These are phyloP conservation scores for Peronospora belbahrii DNA, from an alignment of 352 stramenopile species.

Conservation along the genomic window DNA sequence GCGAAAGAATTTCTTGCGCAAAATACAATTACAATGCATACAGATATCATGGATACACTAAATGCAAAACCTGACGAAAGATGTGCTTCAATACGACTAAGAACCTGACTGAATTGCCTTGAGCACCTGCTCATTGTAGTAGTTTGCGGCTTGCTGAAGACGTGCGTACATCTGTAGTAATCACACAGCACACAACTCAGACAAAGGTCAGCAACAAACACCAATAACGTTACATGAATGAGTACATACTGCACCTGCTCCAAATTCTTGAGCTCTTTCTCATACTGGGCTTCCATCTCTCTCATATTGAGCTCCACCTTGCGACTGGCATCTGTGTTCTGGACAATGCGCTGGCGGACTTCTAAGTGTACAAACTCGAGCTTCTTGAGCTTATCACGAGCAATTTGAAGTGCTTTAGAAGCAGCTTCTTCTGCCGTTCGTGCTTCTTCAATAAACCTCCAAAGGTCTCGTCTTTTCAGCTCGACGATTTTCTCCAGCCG, in stretches of 20 bases:
- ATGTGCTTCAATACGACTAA: slow-evolving; percentile 3
- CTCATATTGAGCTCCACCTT: slow-evolving; percentile 61
- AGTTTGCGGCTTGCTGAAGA: slow-evolving; percentile 48
- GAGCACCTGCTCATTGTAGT: slow-evolving; percentile 63
- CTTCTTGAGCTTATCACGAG: slow-evolving; percentile 48
- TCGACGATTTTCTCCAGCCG: slow-evolving; percentile 60
- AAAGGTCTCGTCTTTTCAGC: slow-evolving; percentile 63
- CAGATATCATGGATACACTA: too few species aligned
- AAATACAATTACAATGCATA: too few species aligned
- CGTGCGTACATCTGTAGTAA: slow-evolving; percentile 54
- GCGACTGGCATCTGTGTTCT: slow-evolving; percentile 40
- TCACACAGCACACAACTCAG: too few species aligned
- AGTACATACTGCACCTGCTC: slow-evolving; percentile 37
- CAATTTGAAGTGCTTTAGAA: slow-evolving; percentile 41
- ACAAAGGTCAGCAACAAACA: slow-evolving; percentile 4
- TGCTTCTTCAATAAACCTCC: slow-evolving; percentile 57
- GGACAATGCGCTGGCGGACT: slow-evolving; percentile 44
- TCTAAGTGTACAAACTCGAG: slow-evolving; percentile 40
- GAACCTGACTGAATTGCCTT: slow-evolving; percentile 33
- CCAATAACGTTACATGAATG: background rate
- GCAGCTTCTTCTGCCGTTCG: slow-evolving; percentile 54
- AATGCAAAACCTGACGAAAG: too few species aligned
- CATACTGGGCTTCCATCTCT: slow-evolving; percentile 53
- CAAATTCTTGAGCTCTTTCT: slow-evolving; percentile 58
- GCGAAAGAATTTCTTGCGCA: too few species aligned